Base-by-base conservation (phyloP, 176 grass and related monocot species). In the Paspalum notatum region DNA sequence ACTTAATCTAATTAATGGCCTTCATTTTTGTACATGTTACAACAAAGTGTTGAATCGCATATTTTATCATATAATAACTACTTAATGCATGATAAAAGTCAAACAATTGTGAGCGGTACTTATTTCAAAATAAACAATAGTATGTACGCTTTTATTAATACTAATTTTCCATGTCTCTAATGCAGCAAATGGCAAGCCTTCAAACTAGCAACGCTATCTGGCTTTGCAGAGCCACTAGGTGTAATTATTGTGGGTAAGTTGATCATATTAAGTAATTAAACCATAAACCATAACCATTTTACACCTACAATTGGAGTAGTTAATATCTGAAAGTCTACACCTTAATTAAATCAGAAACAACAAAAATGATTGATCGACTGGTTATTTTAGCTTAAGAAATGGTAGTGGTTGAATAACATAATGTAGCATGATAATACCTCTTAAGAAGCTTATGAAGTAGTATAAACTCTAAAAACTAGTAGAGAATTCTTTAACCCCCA, bases 101-200 rank as follows among this genome's bases (percentile, higher is more conserved):
- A 20, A 76, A 77, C 54, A 69, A 65, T 50, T 80, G 51, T 18
- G 27, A 67, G 13, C 10, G 3, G 7, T 26, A 73, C 16, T 86
- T 74, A 69, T 58, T 42, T 48, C 64, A 15, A 58, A 78, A 42
- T 16, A 9, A 78, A 59, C 14, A 11, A 54, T 59, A 32, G 32
- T 32, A 0, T 63, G 17, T 49, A 9, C 20, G 40, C 7, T 38
- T 81, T 13, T 43, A 59, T 18, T 74, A 80, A 83, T 32, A 84
- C 47, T 84, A 22, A 69, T 57, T 61, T 79, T 85, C 62, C 72
- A 72, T 83, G 17, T 85, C 67, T 71, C n/a, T 74, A 47, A 21
- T 79, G 77, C 90, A 98, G 95, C 92, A 98, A 98, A 91, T 98
- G 95, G 95, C 90, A 95, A 77, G 95, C 95, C 68, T 94, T 98